phyloP scores from a whole-genome alignment of 2,329 filamentous ascomycete genomes.

The Teratosphaeria epicoccoides region DNA sequence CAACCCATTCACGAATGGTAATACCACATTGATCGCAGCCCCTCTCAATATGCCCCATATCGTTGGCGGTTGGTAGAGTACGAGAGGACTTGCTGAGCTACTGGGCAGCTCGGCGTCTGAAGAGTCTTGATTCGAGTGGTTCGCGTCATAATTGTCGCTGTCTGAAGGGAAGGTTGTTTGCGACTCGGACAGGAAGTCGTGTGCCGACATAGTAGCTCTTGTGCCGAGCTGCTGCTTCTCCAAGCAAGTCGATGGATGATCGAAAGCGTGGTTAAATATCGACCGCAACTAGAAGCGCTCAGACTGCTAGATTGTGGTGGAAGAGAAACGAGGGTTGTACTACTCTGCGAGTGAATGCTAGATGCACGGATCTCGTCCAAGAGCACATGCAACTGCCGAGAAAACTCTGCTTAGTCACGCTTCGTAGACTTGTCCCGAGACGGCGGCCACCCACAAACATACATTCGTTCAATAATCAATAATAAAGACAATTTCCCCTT shows the following conservation, averaged over 20 bases:
- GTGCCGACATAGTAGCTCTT: conserved; percentile 37
- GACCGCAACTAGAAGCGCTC: conserved; percentile 1
- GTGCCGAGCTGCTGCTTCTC: neutral
- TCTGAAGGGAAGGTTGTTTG: conserved; percentile 54
- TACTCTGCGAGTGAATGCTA: neutral
- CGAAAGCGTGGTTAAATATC: neutral
- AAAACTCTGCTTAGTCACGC: neutral
- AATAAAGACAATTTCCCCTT: too few species aligned
- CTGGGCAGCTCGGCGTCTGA: conserved; percentile 50
- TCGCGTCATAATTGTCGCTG: conserved; percentile 67
- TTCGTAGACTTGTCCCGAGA: too few species aligned
- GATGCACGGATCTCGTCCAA: neutral
- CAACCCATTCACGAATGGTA: conserved; percentile 94
- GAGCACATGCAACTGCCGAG: neutral
- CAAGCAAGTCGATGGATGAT: neutral
- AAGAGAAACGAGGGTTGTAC: neutral
- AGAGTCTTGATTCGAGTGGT: conserved; percentile 34
- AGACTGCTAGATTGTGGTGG: neutral
- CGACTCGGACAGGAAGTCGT: conserved; percentile 50
- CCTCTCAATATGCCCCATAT: conserved; percentile 76
- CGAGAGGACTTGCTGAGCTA: conserved; percentile 55
- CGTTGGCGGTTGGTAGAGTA: conserved; percentile 82
- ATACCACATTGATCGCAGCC: conserved; percentile 85
- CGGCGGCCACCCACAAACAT: too few species aligned
- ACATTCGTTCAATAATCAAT: too few species aligned